A percentile compares a stretch with the other conserved stretches of the same genome.
Evolutionary conservation across 2,329 filamentous ascomycete genomes (phyloP).

Genomic region (Trichothecium roseum): DNA sequence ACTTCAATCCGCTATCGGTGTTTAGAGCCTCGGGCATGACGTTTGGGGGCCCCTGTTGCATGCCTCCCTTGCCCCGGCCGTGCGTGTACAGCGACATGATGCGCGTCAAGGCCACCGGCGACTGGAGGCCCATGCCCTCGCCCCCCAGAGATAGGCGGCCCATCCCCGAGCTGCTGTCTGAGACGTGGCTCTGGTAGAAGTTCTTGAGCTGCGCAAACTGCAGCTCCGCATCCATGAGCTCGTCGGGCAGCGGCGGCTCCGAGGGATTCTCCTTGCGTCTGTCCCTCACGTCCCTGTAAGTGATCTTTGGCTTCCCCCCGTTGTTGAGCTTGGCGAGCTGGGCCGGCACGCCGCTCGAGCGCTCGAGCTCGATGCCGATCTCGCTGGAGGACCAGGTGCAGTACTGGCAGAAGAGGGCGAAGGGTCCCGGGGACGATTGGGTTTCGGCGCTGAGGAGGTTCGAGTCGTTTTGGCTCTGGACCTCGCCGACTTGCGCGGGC

Average conservation of each 20-base stretch:
- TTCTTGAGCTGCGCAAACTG: constrained; percentile 64
- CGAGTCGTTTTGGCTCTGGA: constrained; percentile 46
- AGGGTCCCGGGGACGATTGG: constrained; percentile 37
- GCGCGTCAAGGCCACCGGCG: constrained; percentile 70
- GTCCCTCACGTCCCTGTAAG: constrained; percentile 39
- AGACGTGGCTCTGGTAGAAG: constrained; percentile 76
- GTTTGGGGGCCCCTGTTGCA: constrained; percentile 54
- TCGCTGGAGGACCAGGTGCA: constrained; percentile 90
- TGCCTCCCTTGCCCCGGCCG: constrained; percentile 50
- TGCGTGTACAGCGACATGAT: constrained; percentile 92
- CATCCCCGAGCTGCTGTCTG: constrained; percentile 45
- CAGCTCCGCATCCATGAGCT: constrained; percentile 50
- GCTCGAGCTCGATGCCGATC: constrained; percentile 82
- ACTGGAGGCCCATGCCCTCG: constrained; percentile 46
- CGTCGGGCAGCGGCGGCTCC: constrained; percentile 25
- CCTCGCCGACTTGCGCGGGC: constrained; percentile 62
- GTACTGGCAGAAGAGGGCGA: constrained; percentile 76
- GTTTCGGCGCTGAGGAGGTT: constrained; percentile 32
- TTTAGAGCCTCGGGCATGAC: constrained; percentile 73
- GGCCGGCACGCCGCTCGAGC: constrained; percentile 72
- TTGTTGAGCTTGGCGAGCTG: constrained; percentile 67
- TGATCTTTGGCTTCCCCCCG: constrained; percentile 41
- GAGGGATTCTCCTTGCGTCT: constrained; percentile 35
- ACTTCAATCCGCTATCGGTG: constrained; percentile 59
- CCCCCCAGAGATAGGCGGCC: constrained; percentile 29